Conservation (phyloP, 2,329 filamentous ascomycete genomes). For the Ophiocordyceps camponoti-floridani region DNA sequence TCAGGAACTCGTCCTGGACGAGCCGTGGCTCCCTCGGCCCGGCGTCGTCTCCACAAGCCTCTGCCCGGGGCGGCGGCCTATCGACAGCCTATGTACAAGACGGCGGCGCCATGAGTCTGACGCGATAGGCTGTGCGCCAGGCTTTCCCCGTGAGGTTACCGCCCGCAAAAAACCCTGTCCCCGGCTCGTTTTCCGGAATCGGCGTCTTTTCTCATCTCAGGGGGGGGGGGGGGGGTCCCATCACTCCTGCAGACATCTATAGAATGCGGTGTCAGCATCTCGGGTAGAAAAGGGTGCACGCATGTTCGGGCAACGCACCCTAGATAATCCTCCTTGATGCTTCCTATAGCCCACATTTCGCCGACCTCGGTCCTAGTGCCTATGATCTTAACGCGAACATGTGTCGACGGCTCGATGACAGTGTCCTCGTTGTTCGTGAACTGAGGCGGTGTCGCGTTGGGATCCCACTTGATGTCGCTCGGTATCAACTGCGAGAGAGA, state of each 20-base stretch:
- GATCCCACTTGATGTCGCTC: conserved; percentile 80
- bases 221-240: too few relatives aligned
- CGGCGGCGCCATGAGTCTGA: too few relatives aligned
- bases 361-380: conserved; percentile 86
- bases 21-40: too few relatives aligned
- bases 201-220: too few relatives aligned
- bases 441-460: conserved; percentile 88
- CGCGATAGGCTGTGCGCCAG: too few relatives aligned
- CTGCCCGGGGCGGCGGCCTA: too few relatives aligned
- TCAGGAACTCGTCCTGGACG: too few relatives aligned
- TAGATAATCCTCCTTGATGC: conserved; percentile 73
- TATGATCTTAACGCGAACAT: conserved; percentile 85
- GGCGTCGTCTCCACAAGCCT: too few relatives aligned
- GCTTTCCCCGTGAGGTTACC: too few relatives aligned
- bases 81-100: too few relatives aligned
- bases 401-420: conserved; percentile 83
- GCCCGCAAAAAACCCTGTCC: too few relatives aligned
- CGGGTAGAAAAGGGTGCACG: background rate
- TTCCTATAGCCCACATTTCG: conserved; percentile 92
- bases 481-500: conserved; percentile 56
- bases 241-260: conserved; percentile 11
- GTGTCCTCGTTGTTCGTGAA: conserved; percentile 92
- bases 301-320: conserved; percentile 26
- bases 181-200: too few relatives aligned
- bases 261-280: conserved; percentile 3